phyloP scores from a whole-genome alignment of 441 rosid genomes.

The Pelargonium australe region DNA sequence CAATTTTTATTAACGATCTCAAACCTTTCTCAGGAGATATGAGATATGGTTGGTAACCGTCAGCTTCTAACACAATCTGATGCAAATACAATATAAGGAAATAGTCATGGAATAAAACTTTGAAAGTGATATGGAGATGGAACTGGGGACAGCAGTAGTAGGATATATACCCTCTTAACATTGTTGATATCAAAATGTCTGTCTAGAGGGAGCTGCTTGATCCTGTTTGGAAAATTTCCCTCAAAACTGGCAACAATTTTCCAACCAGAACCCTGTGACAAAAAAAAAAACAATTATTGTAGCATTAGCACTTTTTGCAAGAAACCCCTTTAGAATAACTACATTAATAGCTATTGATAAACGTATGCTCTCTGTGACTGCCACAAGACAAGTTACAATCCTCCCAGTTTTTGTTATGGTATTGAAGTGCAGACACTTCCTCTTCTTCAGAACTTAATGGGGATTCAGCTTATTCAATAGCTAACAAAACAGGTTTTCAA shows the following conservation, averaged over 20 bases:
- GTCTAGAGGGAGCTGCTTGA: constrained; percentile 91
- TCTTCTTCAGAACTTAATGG: background rate
- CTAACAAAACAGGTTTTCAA: background rate
- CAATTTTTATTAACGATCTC: constrained; percentile 85
- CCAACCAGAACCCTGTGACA: constrained; percentile 88
- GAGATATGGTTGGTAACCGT: constrained; percentile 97
- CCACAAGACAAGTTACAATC: constrained; percentile 1
- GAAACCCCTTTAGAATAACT: background rate
- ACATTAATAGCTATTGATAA: background rate
- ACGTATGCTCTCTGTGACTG: background rate
- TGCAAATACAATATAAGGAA: constrained; percentile 7
- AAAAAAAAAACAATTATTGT: background rate
- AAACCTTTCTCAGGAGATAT: constrained; percentile 97
- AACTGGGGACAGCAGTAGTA: constrained; percentile 1
- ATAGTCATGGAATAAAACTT: background rate
- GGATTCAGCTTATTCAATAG: background rate
- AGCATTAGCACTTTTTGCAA: background rate
- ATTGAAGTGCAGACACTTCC: constrained; percentile 1
- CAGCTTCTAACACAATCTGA: constrained; percentile 90
- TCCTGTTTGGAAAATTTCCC: constrained; percentile 81
- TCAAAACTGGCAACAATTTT: constrained; percentile 94
- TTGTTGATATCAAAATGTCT: constrained; percentile 84
- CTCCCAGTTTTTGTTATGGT: background rate
- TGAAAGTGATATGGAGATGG: background rate
- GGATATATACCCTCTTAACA: constrained; percentile 67